Percentiles rank a stretch among this genome's conserved stretches.
Evolutionary conservation across 2,329 filamentous ascomycete genomes (phyloP).

Genomic region (Tolypocladium paradoxum): DNA sequence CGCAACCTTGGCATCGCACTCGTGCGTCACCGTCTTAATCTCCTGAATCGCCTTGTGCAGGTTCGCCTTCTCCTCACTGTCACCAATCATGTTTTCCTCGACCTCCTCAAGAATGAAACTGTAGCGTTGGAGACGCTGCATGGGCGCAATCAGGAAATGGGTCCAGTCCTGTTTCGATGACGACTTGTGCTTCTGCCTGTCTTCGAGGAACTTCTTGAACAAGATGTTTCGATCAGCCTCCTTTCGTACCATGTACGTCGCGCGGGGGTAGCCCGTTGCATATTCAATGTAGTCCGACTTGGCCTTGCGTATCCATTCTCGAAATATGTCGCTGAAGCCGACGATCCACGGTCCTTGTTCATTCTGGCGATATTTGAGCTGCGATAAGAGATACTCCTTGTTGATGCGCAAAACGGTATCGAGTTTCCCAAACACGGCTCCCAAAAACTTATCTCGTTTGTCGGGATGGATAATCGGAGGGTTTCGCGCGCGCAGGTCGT

Average conservation of each 20-base stretch:
- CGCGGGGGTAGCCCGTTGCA: constrained; percentile 75
- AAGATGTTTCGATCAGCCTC: constrained; percentile 77
- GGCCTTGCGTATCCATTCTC: constrained; percentile 96
- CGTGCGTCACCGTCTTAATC: constrained; percentile 77
- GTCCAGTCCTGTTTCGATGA: constrained; percentile 86
- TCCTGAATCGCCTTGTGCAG: constrained; percentile 78
- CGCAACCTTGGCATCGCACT: constrained; percentile 86
- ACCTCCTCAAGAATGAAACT: constrained; percentile 74
- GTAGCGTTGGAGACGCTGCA: constrained; percentile 86
- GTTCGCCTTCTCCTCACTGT: constrained; percentile 84
- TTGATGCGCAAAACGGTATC: constrained; percentile 85
- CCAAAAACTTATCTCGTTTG: constrained; percentile 68
- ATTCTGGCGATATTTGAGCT: constrained; percentile 92
- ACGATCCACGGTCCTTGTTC: constrained; percentile 92
- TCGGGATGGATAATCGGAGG: constrained; percentile 74
- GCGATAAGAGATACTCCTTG: constrained; percentile 81
- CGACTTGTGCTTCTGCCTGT: constrained; percentile 64
- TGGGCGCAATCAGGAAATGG: constrained; percentile 85
- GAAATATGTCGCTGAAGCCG: constrained; percentile 93
- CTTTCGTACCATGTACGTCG: constrained; percentile 70
- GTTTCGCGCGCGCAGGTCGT: constrained; percentile 60
- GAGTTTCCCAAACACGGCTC: constrained; percentile 80
- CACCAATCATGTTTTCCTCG: constrained; percentile 69
- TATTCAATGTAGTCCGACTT: constrained; percentile 85
- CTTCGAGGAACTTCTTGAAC: constrained; percentile 78